Evolutionary conservation across 2,329 filamentous ascomycete genomes (phyloP).

Genomic region (Aspergillus sp.): DNA sequence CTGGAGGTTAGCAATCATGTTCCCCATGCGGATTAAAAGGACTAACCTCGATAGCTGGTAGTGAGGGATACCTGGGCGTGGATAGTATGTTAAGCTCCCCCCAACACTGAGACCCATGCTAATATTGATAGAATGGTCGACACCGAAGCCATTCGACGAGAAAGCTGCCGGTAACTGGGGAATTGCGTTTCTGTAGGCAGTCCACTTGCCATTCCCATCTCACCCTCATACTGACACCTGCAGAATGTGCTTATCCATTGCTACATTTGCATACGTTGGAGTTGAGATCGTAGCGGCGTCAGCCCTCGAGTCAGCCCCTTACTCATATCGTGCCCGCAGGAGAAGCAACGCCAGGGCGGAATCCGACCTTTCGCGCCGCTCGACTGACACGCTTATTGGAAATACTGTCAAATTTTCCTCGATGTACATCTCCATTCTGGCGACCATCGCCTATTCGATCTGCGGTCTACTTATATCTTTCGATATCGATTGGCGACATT

Average conservation of each 20-base stretch:
- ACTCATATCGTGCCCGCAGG: neutral
- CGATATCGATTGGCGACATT: neutral
- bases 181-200: neutral
- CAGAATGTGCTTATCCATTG: neutral
- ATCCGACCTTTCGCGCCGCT: neutral
- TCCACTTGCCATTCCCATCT: no score
- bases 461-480: neutral
- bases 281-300: conserved; percentile 1
- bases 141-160: neutral
- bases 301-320: neutral
- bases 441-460: neutral
- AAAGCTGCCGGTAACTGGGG: neutral
- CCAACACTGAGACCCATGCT: no score
- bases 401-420: conserved; percentile 1
- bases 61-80: neutral
- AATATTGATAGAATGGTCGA: neutral
- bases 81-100: neutral
- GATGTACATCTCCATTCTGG: neutral
- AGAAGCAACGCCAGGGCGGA: neutral
- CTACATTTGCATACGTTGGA: neutral
- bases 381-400: neutral
- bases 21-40: no score
- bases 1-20: neutral
- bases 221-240: neutral
- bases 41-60: neutral